Conservation (phyloP, 164 flowering plant genomes). For the Stephania cephalantha region DNA sequence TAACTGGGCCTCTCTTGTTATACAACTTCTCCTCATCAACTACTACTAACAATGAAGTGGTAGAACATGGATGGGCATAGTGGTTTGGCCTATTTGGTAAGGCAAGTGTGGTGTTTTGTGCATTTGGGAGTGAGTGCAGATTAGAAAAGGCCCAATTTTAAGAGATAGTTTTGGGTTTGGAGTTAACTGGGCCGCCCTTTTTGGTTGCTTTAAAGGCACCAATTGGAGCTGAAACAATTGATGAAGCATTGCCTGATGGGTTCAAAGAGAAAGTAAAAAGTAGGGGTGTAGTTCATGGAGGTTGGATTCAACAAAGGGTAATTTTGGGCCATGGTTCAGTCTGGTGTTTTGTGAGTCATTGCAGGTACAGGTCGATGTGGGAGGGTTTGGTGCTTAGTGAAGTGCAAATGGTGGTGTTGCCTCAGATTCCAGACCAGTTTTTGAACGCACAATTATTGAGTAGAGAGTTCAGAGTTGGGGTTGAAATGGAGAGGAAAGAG, state of each 20-base stretch:
- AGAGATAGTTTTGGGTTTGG: conserved; percentile 16
- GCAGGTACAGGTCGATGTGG: conserved; percentile 41
- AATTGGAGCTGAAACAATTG: not conserved
- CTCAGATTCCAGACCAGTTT: conserved; percentile 37
- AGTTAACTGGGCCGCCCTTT: conserved; percentile 17
- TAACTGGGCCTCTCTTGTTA: conserved; percentile 13
- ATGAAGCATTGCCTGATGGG: conserved; percentile 13
- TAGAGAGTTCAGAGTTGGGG: conserved; percentile 32
- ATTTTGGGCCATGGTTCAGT: conserved; percentile 38
- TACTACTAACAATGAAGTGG: not conserved
- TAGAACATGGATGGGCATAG: conserved; percentile 11
- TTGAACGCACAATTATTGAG: conserved; percentile 36
- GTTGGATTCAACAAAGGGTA: conserved; percentile 22
- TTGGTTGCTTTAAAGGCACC: conserved; percentile 13
- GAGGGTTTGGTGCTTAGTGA: conserved; percentile 36
- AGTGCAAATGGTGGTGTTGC: conserved; percentile 43
- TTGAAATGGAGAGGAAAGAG: conserved; percentile 43
- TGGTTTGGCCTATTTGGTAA: conserved; percentile 14
- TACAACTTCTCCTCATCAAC: not conserved
- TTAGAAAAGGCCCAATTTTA: conserved; percentile 12
- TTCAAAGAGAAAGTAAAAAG: conserved; percentile 15
- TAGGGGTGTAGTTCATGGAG: not conserved
- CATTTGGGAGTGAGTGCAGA: conserved; percentile 17
- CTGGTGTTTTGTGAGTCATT: conserved; percentile 53
- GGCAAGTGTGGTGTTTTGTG: conserved; percentile 15